These are phyloP conservation scores for Talaromyces rugulosus DNA, from an alignment of 2,329 filamentous ascomycete species.

Conservation along the genomic window DNA sequence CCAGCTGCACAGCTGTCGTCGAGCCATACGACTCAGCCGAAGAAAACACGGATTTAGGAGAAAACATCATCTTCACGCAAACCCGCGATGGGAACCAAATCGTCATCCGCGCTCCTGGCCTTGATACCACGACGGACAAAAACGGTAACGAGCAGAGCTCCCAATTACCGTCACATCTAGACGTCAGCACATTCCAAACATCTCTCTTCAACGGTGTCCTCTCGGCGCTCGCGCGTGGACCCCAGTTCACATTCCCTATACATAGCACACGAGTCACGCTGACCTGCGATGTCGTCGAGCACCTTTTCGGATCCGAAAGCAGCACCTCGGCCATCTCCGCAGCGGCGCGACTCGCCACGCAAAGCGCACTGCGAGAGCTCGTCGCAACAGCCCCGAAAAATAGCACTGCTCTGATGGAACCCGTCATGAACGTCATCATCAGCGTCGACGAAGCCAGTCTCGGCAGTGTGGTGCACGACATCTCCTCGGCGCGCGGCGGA, in stretches of 20 bases:
- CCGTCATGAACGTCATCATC: conserved; percentile 87
- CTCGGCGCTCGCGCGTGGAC: conserved; percentile 80
- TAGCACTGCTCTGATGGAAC: conserved; percentile 69
- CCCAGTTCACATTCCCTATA: conserved; percentile 73
- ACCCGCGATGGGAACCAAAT: conserved; percentile 68
- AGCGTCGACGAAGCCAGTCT: conserved; percentile 77
- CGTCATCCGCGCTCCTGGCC: conserved; percentile 50
- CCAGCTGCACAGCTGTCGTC: conserved; percentile 66
- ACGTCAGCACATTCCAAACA: conserved; percentile 46
- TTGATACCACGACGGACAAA: conserved; percentile 36
- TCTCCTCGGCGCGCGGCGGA: conserved; percentile 68
- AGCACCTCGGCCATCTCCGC: conserved; percentile 65
- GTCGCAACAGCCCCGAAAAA: conserved; percentile 34
- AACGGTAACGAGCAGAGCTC: conserved; percentile 41
- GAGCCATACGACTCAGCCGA: conserved; percentile 50
- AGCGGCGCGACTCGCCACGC: conserved; percentile 64
- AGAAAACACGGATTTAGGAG: conserved; percentile 13
- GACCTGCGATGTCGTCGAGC: conserved; percentile 59
- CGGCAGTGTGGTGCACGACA: conserved; percentile 76
- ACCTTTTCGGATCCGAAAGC: conserved; percentile 64
- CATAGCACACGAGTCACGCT: conserved; percentile 70
- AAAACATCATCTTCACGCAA: conserved; percentile 37
- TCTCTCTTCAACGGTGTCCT: conserved; percentile 72
- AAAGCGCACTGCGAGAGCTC: conserved; percentile 61
- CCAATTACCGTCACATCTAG: conserved; percentile 53